Evolutionary conservation across 2,329 filamentous ascomycete species (phyloP), one percentile per base, ranked within the genome.

Genomic region (Venturia oleaginea): DNA sequence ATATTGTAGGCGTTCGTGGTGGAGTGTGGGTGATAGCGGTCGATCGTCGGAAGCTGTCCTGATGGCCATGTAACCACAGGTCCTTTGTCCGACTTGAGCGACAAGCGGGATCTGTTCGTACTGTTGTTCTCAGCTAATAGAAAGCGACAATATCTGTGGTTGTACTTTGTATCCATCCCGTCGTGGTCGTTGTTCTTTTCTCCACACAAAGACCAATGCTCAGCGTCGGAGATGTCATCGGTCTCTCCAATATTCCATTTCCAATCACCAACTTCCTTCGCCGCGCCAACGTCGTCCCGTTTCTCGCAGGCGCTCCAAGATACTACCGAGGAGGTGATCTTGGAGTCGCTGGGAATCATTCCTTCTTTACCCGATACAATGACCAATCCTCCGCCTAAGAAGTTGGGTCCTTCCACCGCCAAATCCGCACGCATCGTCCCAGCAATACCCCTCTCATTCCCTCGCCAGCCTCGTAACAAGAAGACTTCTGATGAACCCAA

Each of bases 241-340:
- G 6, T 30, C 24, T 54, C 13, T n/a, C 19, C n/a, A 8, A 34
- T n/a, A 32, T 32, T 57, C 51, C 51, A 57, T 57, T 22, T n/a
- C 51, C 15, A 34, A 57, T 19, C 51, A 57, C 27, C 27, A 57
- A n/a, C 51, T 15, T 34, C 19, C 22, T 30, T 34, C 51, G 30
- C 51, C 27, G 51, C 17, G 51, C 15, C 51, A 57, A 57, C 51
- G 15, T 4, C 27, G 30, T 6, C 10, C 10, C 51, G 27, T 22
- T 57, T 57, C 51, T 57, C 51, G 51, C 30, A 57, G 51, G 51
- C 51, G 51, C 51, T 57, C 51, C 51, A 57, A 57, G 51, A 57
- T 57, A 57, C 30, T 27, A 22, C 51, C 24, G 27, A 24, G 4
- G 27, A 57, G 51, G 51, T 34, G 27, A 57, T 57, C 51, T 57